Percentiles rank a stretch among this genome's conserved stretches.
Evolutionary conservation across 371 early-diverging fungal species (phyloP).

Genomic region (Vavraia culicis): DNA sequence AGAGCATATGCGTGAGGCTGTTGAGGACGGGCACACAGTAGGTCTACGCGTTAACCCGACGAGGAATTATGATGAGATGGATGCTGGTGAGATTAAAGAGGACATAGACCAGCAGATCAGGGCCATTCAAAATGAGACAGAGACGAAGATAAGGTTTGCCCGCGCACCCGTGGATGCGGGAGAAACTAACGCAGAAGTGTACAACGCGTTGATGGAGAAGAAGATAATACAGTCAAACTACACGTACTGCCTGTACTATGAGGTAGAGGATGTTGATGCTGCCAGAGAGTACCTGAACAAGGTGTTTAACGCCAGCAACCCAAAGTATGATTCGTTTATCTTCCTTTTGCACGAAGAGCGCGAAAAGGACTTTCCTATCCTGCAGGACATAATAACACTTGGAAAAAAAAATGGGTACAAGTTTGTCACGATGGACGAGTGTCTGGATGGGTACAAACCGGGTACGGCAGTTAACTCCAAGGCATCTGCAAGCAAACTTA

Average conservation of each 20-base stretch:
- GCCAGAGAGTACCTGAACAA: conserved; percentile 18
- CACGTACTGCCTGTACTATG: conserved; percentile 35
- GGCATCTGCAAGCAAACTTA: too few relatives aligned
- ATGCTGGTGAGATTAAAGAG: conserved; percentile 24
- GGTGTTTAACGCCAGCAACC: conserved; percentile 20
- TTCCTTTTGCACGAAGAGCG: conserved; percentile 36
- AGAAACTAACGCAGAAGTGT: conserved; percentile 22
- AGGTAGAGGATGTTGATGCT: conserved; percentile 14
- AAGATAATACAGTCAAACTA: conserved; percentile 34
- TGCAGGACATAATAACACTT: conserved; percentile 33
- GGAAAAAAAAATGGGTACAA: conserved; percentile 30
- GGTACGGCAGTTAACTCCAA: conserved; percentile 1
- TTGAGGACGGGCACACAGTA: conserved; percentile 38
- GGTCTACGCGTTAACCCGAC: conserved; percentile 39
- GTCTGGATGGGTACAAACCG: conserved; percentile 34
- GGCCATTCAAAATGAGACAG: conserved; percentile 21
- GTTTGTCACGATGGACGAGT: conserved; percentile 39
- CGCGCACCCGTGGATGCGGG: conserved; percentile 28
- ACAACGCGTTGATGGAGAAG: conserved; percentile 27
- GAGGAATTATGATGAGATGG: conserved; percentile 30
- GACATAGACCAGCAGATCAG: conserved; percentile 32
- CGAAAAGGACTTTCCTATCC: conserved; percentile 29
- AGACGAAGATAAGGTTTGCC: conserved; percentile 32
- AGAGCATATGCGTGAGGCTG: conserved; percentile 18
- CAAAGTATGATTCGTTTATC: conserved; percentile 38